A percentile compares a stretch with the other conserved stretches of the same genome.
Evolutionary conservation across 805 yeast species (phyloP).

Genomic region (Barnettozyma siamensis): DNA sequence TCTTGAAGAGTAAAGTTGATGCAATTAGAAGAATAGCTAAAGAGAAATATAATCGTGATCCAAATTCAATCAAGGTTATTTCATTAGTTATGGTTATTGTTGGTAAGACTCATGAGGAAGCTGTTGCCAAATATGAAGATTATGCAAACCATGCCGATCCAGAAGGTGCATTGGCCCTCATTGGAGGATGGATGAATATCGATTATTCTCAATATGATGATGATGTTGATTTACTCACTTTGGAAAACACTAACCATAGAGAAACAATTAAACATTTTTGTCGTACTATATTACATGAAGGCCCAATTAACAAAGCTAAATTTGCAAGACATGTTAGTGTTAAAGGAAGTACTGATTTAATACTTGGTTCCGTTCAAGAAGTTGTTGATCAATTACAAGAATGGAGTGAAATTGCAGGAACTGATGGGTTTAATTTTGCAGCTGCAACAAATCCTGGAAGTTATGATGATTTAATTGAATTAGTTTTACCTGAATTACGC

Average conservation of each 20-base stretch:
- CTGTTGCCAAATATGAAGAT: conserved; percentile 31
- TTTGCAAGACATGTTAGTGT: conserved; percentile 23
- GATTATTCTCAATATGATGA: conserved; percentile 33
- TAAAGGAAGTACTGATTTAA: conserved; percentile 25
- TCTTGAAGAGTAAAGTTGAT: conserved; percentile 25
- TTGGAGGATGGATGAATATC: conserved; percentile 42
- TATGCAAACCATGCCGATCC: conserved; percentile 29
- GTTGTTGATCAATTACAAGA: conserved; percentile 35
- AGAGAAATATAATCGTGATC: conserved; percentile 31
- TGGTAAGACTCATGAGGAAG: conserved; percentile 38
- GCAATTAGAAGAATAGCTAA: conserved; percentile 29
- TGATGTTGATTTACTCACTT: conserved; percentile 32
- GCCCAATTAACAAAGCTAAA: conserved; percentile 27
- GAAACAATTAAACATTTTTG: conserved; percentile 25
- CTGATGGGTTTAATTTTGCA: conserved; percentile 40
- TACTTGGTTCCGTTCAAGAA: conserved; percentile 30
- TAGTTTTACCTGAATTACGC: conserved; percentile 31
- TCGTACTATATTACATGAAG: conserved; percentile 7
- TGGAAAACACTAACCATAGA: conserved; percentile 27
- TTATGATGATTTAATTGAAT: conserved; percentile 33
- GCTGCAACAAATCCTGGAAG: conserved; percentile 32
- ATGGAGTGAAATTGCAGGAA: conserved; percentile 33
- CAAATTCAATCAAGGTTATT: conserved; percentile 32
- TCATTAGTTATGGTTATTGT: conserved; percentile 33
- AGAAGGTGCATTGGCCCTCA: conserved; percentile 41